These are phyloP conservation scores for Russula ochroleuca DNA, from an alignment of 768 basidiomycete species.

Conservation along the genomic window DNA sequence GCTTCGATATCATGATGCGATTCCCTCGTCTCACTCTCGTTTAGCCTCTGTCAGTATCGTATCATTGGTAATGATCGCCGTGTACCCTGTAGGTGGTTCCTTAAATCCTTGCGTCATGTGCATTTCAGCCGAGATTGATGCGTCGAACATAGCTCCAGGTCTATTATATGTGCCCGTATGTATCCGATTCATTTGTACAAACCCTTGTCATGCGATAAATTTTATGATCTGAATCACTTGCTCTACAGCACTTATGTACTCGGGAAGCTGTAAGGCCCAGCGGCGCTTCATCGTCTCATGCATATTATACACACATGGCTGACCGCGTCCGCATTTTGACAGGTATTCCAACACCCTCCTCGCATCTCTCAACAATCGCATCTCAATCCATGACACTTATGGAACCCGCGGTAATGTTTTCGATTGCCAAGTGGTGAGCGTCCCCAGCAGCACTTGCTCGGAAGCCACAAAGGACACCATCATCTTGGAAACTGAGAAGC, in stretches of 20 bases:
- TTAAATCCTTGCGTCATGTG: not conserved
- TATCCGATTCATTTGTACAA: not conserved
- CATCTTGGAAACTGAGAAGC: no score
- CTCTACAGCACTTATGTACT: slow-evolving; percentile 9
- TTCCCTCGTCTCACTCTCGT: not conserved
- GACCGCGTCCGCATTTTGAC: not conserved
- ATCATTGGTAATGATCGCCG: not conserved
- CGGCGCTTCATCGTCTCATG: no score
- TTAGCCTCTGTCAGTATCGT: slow-evolving; percentile 1
- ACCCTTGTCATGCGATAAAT: no score
- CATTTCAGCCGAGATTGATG: not conserved
- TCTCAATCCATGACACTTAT: not conserved
- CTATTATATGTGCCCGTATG: slow-evolving; percentile 8
- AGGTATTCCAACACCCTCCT: slow-evolving; percentile 32
- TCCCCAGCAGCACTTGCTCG: not conserved
- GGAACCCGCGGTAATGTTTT: not conserved
- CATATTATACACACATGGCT: no score
- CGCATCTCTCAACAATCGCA: slow-evolving; percentile 28
- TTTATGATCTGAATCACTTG: not conserved
- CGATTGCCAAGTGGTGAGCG: no score
- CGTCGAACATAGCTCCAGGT: not conserved
- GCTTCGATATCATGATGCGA: not conserved
- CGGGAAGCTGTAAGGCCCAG: slow-evolving; percentile 13
- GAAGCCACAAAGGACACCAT: no score
- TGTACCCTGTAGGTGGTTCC: slow-evolving; percentile 5